These are phyloP conservation scores for Bretziella fagacearum DNA, from an alignment of 2,329 filamentous ascomycete species.

Conservation along the genomic window DNA sequence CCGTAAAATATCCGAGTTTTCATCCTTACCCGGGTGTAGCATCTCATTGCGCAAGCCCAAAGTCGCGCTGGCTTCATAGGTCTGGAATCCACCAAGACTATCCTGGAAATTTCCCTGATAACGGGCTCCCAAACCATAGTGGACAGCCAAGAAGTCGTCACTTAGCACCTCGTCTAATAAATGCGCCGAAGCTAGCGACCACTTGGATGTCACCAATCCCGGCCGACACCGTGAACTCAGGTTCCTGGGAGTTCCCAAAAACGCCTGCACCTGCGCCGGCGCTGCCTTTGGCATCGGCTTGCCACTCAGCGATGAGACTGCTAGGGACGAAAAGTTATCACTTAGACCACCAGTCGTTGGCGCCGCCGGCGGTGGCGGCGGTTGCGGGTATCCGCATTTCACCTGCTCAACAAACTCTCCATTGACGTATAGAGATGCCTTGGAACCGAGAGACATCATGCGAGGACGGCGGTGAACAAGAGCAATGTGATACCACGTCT, in stretches of 20 bases:
- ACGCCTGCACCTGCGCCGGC: conserved; percentile 54
- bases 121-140: conserved; percentile 72
- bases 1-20: conserved; percentile 76
- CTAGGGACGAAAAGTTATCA: conserved; percentile 3
- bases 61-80: conserved; percentile 81
- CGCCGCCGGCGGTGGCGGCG: conserved; percentile 50
- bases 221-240: conserved; percentile 60
- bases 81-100: conserved; percentile 87
- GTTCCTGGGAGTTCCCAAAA: conserved; percentile 81
- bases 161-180: conserved; percentile 75
- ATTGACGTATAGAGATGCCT: conserved; percentile 77
- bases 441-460: conserved; percentile 50
- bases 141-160: conserved; percentile 81
- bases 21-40: conserved; percentile 74
- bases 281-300: conserved; percentile 2
- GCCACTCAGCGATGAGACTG: not conserved
- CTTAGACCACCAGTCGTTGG: conserved; percentile 16
- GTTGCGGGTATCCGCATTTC: conserved; percentile 72
- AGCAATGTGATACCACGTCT: conserved; percentile 83
- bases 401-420: conserved; percentile 88
- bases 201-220: conserved; percentile 58
- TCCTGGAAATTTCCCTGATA: conserved; percentile 97
- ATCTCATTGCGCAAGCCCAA: conserved; percentile 84
- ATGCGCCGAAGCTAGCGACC: conserved; percentile 81
- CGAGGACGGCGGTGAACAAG: conserved; percentile 69